Evolutionary conservation across 768 basidiomycete species (phyloP), one percentile per base, ranked within the genome.

Genomic region (Tubosaeta sp.): DNA sequence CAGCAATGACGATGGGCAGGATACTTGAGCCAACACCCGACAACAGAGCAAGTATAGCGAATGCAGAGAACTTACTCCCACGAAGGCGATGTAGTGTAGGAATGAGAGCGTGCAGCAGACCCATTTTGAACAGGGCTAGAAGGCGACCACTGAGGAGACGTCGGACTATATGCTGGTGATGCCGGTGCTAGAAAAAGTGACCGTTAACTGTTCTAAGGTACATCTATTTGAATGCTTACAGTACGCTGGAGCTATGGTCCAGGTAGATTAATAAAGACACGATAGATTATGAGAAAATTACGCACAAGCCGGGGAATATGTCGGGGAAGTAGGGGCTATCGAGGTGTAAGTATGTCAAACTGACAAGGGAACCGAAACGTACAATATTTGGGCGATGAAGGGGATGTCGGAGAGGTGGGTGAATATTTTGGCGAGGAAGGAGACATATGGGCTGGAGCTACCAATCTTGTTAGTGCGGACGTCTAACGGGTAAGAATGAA

Each of bases 311-410:
- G 90, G 90, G 43, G 90, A 91, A 75, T 92, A 93, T 4, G 88
- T 81, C 2, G 90, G 90, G 5, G 90, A 92, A 8, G 90, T 89
- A 14, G 90, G 90, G 52, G 90, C 90, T 92, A 59, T 6, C 52
- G 26, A 54, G 45, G 52, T 43, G 17, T 52, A 55, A 54, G 45
- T 65, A 58, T 4, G 8, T 48, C 27, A n/a, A 51, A 27, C 25
- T 4, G 22, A 3, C 1, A 10, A 35, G 12, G 22, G 19, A 46
- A 22, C 0, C 22, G 6, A 11, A 5, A 76, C 89, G 58, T 71
- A 91, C 91, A 92, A 68, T 91, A 92, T 80, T 88, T 90, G 50
- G 95, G 95, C 33, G 92, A 95, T 3, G 94, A 81, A 0, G 94
- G 94, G 3, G 91, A 93, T 8, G 86, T 82, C 68, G 95, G 95